Base-by-base conservation (phyloP, 1,284 basidiomycete genomes). In the Omphalotus olearius region DNA sequence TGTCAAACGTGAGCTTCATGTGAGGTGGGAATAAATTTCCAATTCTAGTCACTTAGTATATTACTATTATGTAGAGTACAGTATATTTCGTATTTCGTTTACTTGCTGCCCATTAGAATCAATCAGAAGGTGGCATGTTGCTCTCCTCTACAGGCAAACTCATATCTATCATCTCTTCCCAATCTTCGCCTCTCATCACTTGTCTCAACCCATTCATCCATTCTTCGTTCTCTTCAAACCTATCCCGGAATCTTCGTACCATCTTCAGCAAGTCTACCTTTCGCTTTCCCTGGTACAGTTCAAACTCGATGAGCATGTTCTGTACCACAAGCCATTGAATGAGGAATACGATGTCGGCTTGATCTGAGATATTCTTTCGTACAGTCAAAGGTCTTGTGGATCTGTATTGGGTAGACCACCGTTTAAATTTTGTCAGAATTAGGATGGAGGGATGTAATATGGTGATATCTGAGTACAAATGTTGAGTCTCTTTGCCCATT, bases 351-450 rank as follows among this genome's bases (percentile, higher is more conserved):
- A 70, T 52, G 52, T 70, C 68, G 1, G 53, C 45, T 13, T 49
- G 51, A 28, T 57, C 63, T 3, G 58, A 57, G 4, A n/a, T 18
- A 10, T 18, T 54, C 51, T 69, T 70, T 7, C 28, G 11, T 3
- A 62, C 23, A 6, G 66, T 64, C 59, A 64, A 62, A 3, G 65
- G 67, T 10, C 61, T 58, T 13, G 47, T 56, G 26, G 60, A 60
- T 26, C 59, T 55, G 20, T 39, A 57, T 35, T 44, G 57, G 7
- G 44, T 14, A 45, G 53, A 61, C 69, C 68, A 71, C 16, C 69
- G 58, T 48, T 68, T 66, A 50, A 69, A 52, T 55, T 70, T 70
- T 14, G 68, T 69, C 17, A 70, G 58, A 18, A 66, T 56, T 40
- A 70, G 61, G 45, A 70, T 55, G 3, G 55, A 48, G 5, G 67